phyloP scores from a whole-genome alignment of 2,329 filamentous ascomycete genomes.

The Tolypocladium guangdongense region DNA sequence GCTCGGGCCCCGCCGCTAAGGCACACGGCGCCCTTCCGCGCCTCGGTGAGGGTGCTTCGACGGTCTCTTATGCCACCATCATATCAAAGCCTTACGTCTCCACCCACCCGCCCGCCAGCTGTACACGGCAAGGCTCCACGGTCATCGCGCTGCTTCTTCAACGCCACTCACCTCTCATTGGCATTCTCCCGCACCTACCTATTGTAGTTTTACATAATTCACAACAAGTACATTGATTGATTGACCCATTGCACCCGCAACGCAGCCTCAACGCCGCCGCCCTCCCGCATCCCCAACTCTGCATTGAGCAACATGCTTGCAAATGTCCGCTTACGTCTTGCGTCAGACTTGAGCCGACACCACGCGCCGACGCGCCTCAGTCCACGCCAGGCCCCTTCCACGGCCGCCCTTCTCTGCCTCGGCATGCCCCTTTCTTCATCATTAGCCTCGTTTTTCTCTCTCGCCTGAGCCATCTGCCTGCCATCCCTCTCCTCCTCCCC shows the following conservation, averaged over 20 bases:
- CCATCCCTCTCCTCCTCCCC: background rate
- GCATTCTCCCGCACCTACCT: background rate
- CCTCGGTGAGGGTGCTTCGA: conserved; percentile 16
- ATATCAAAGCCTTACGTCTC: too few relatives aligned
- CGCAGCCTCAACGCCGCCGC: background rate
- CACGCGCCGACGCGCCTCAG: background rate
- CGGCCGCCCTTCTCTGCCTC: background rate
- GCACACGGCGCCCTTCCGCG: conserved; percentile 16
- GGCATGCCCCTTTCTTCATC: background rate
- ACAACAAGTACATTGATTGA: too few relatives aligned
- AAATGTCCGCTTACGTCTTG: background rate
- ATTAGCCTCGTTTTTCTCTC: background rate
- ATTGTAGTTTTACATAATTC: background rate
- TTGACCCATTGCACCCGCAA: background rate
- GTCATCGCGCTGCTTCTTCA: background rate
- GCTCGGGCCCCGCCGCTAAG: conserved; percentile 4
- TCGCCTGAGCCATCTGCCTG: background rate
- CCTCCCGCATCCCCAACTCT: background rate
- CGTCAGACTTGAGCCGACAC: background rate
- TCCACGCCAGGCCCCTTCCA: background rate
- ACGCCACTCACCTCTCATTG: background rate
- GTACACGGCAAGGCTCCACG: background rate
- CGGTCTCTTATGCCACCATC: too few relatives aligned
- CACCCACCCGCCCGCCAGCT: background rate
- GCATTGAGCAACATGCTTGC: background rate